Base-by-base conservation (phyloP, 2,329 filamentous ascomycete genomes). In the Aspergillus clavatus region DNA sequence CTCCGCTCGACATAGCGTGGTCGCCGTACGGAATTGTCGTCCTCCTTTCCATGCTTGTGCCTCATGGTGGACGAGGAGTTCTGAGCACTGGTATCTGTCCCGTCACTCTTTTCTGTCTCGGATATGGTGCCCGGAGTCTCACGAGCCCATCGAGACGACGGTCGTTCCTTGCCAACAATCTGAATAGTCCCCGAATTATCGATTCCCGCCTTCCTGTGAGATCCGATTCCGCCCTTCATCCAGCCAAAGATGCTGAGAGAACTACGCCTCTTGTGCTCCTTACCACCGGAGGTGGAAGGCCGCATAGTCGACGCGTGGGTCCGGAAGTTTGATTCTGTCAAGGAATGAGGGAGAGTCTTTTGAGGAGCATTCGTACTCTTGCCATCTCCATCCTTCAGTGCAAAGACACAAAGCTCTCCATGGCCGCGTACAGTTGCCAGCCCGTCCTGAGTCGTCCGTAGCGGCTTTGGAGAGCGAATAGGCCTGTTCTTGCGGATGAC, bases 171-270 rank as follows among this genome's bases (percentile, higher is more conserved):
- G 18, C 48, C 50, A 16, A 10, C 11, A 12, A 16, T 19, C 18
- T 35, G 31, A 10, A 10, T 10, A 11, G 16, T 45, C 27, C 3
- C 35, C 4, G 40, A 45, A 8, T 40, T 50, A 33, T 43, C 54
- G 10, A 43, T 37, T 8, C 53, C 54, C 2, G 56, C 45, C 36
- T 52, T 57, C 38, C 54, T 59, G 38, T 37, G 48, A 7, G 54
- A 56, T 14, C 56, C 56, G 29, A 61, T 57, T 1, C 56, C 53
- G 31, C 61, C 56, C 49, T 69, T 70, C 55, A 71, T 66, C 68
- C 68, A 71, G n/a, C 64, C 60, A 29, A 69, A 61, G 21, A 71
- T 58, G 1, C 64, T 58, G 5, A 66, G 50, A 2, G 68, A 70
- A 44, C 64, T 63, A 35, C 63, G 67, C 18, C 67, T 59, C 44